Base-by-base conservation (phyloP, 805 yeast species). In the Starmera quercuum region DNA sequence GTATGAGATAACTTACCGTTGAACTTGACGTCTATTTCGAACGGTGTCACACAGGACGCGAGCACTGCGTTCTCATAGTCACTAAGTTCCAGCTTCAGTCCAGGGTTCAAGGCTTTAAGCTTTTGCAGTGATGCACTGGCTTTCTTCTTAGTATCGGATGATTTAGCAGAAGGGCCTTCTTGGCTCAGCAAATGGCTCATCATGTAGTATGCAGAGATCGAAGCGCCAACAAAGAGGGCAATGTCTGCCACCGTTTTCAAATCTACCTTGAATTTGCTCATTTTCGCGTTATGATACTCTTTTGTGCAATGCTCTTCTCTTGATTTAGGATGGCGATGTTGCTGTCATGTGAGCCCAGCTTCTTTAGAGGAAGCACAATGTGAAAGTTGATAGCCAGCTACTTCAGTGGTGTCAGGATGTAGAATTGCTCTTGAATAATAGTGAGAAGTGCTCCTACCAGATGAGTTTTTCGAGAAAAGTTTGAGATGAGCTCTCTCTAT, bases 11-110 rank as follows among this genome's bases (percentile, higher is more conserved):
- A 37, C 55, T 10, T 30, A 52, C 58, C 59, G 13, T 65, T 67
- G 54, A 92, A 92, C 10, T 74, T 65, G 4, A 81, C 82, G 18
- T 72, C 67, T 28, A 92, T 83, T 38, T 87, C 97, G 3, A 76
- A 78, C 0, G 97, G 95, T 2, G 85, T 73, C 7, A 92, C 79
- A 20, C 90, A 83, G 11, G 83, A 76, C 11, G 82, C 76, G 37
- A 92, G 60, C 2, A 92, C 72, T n/a, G 75, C 64, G 40, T 74
- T 73, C 53, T 92, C 98, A 54, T 92, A 88, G 28, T 71, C 69
- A 45, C 76, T 80, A 27, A 84, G 64, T 7, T 65, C 69, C 8
- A 79, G 52, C 24, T 63, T 63, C 22, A 73, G 42, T 1, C 63
- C 66, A 0, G 97, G 95, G 44, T 80, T 74, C 9, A 68, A 53